Base-by-base conservation (phyloP, 441 rosid species). In the Pelargonium cotyledonis region DNA sequence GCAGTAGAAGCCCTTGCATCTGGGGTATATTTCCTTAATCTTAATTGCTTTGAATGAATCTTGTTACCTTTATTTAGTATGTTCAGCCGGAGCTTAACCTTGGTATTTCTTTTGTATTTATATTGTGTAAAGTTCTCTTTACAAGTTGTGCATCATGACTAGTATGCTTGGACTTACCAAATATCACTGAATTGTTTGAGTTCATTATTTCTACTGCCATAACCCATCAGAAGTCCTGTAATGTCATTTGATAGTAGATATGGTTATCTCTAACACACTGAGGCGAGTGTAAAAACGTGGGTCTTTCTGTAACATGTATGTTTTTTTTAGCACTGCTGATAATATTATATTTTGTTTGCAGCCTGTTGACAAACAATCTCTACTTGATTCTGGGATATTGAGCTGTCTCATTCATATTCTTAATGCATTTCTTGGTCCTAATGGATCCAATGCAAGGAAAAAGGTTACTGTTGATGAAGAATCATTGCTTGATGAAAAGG, bases 361-460 rank as follows among this genome's bases (percentile, higher is more conserved):
- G 99, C 91, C 96, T 43, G 80, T 87, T 71, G 99, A 95, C 81
- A 91, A 92, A 80, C 99, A 95, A 69, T 89, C 98, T 53, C 88
- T 95, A 51, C 89, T 95, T 70, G 99, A 95, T 84, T 95, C 99
- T 84, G 99, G 98, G 79, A 89, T 95, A 81, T 86, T 92, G 23
- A 90, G 97, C 78, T 95, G 98, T 83, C 94, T 95, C 75, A 84
- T 95, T 85, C 96, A 86, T 38, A 74, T 89, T 78, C 86, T 95
- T 70, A 88, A 74, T 83, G 83, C 89, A 68, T 85, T 95, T 83
- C 74, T 91, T 80, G 80, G 84, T 72, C 82, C 91, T 66, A 80
- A 81, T 78, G 82, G 79, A 81, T 67, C 78, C 67, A 72, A 75
- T 71, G 77, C 73, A 76, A 68, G 65, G 69, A 80, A 81, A 72